Evolutionary conservation across 1,284 basidiomycete genomes (phyloP), one percentile per base, ranked within the genome.

Genomic region (Austroboletus novae-zelandiae): DNA sequence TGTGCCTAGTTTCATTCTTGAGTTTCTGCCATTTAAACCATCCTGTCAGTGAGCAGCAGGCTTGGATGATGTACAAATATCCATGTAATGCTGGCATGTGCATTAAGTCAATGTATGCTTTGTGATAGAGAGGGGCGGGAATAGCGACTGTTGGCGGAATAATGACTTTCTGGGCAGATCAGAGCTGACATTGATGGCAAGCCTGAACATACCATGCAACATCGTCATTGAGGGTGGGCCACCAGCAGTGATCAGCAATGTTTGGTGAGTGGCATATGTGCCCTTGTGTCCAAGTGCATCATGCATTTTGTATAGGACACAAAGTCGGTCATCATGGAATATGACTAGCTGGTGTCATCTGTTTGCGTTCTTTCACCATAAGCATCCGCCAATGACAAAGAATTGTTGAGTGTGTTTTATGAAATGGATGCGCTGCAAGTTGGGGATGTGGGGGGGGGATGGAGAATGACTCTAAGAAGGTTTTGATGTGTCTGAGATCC

Each of bases 1-100:
- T 44, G 8, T 9, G 7, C 14, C 35, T 53, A 0, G 45, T 58
- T 11, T 55, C 53, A 55, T 41, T 31, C 60, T 59, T 2, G 32
- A 42, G 32, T 63, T 64, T 37, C 2, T 14, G 7, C 30, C 35
- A 40, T n/a, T 55, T 27, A 0, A 32, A 31, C 31, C 37, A 50
- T 45, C 23, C 15, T 9, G 35, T 29, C 10, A 53, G 25, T 2
- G 45, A 37, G 29, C 48, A 51, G 4, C 18, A 9, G 5, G 52
- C 52, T 18, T 47, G 41, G 0, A 53, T n/a, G 4, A n/a, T n/a
- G n/a, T n/a, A n/a, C n/a, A n/a, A n/a, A n/a, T n/a, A n/a, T n/a
- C n/a, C n/a, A n/a, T n/a, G n/a, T n/a, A n/a, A n/a, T n/a, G n/a
- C n/a, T n/a, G n/a, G n/a, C n/a, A n/a, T n/a, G n/a, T n/a, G n/a